These are phyloP conservation scores for Pyrus communis DNA, from an alignment of 306 rosid genomes.

Conservation along the genomic window DNA sequence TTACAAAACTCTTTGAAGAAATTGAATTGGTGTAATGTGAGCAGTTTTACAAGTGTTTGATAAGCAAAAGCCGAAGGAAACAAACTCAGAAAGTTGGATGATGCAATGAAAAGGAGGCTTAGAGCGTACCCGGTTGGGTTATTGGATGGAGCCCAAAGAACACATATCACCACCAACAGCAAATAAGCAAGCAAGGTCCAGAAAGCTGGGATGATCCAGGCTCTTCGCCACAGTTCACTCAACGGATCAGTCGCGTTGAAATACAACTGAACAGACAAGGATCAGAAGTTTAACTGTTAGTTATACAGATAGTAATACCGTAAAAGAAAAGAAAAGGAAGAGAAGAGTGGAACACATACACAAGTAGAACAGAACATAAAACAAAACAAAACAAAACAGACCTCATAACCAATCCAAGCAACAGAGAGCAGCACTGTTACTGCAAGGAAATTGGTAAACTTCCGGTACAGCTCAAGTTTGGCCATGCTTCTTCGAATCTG, in stretches of 20 bases:
- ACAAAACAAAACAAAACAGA: slow-evolving; percentile 12
- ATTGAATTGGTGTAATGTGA: neutral
- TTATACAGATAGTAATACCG: neutral
- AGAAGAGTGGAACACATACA: neutral
- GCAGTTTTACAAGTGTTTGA: neutral
- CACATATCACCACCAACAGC: slow-evolving; percentile 48
- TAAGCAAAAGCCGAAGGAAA: neutral
- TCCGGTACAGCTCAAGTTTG: slow-evolving; percentile 73
- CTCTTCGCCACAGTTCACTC: slow-evolving; percentile 66
- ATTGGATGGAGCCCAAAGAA: slow-evolving; percentile 71
- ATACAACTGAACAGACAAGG: slow-evolving; percentile 50
- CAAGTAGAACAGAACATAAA: neutral
- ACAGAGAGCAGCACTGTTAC: slow-evolving; percentile 64
- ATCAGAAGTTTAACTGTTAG: slow-evolving; percentile 6
- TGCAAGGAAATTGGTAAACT: slow-evolving; percentile 73
- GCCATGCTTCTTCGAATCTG: slow-evolving; percentile 58
- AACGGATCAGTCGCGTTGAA: slow-evolving; percentile 68
- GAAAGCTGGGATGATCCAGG: slow-evolving; percentile 72
- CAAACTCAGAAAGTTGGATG: neutral
- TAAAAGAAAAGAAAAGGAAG: neutral
- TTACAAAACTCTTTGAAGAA: neutral
- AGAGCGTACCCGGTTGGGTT: slow-evolving; percentile 58
- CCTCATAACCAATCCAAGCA: slow-evolving; percentile 76
- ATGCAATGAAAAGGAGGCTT: neutral
- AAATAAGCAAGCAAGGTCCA: slow-evolving; percentile 60